These are phyloP conservation scores for Fraxinus sp. DNA, from an alignment of 305 asterid genomes.

Conservation along the genomic window DNA sequence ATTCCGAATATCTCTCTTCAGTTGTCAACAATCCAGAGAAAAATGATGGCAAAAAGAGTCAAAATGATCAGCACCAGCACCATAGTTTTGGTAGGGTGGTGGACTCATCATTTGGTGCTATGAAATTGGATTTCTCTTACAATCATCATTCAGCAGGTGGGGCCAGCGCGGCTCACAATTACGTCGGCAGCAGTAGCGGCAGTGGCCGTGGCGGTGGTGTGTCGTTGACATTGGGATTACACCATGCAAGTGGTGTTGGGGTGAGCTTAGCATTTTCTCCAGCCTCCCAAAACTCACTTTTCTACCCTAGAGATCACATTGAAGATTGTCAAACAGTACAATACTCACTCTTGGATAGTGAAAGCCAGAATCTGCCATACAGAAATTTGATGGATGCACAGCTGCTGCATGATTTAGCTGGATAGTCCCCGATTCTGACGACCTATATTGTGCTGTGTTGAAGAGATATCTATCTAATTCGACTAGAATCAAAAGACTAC, in stretches of 20 bases:
- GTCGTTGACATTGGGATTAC: constrained; percentile 77
- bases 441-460: neutral
- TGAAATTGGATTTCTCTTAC: constrained; percentile 67
- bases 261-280: constrained; percentile 57
- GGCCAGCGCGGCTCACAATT: constrained; percentile 4
- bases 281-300: constrained; percentile 52
- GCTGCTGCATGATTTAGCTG: constrained; percentile 84
- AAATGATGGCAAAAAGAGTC: constrained; percentile 24
- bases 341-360: constrained; percentile 70
- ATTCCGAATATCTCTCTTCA: constrained; percentile 82
- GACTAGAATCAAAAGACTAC: neutral
- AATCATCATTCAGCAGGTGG: constrained; percentile 27
- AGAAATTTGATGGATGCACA: constrained; percentile 94
- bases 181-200: constrained; percentile 2
- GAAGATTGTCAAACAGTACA: constrained; percentile 71
- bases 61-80: constrained; percentile 26
- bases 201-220: constrained; percentile 42
- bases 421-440: constrained; percentile 25
- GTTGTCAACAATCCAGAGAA: constrained; percentile 43
- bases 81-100: constrained; percentile 32
- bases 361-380: constrained; percentile 70
- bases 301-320: constrained; percentile 54
- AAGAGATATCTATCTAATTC: neutral
- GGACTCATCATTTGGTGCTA: constrained; percentile 47
- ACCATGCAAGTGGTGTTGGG: constrained; percentile 56